Evolutionary conservation across 352 stramenopile species (phyloP), one percentile per base, ranked within the genome.

Genomic region (Phytophthora constricta): DNA sequence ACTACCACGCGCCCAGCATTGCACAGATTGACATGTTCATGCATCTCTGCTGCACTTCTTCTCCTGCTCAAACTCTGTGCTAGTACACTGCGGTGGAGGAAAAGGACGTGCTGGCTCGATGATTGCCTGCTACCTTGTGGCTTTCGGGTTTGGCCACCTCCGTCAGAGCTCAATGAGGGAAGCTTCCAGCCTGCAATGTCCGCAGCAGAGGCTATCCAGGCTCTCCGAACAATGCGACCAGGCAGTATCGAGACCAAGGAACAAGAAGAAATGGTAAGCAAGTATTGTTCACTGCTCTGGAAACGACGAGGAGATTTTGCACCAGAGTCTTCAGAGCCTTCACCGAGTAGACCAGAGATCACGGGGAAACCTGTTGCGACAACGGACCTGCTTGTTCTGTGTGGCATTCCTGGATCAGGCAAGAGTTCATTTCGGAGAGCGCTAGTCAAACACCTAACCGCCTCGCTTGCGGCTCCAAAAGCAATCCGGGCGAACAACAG

Each of bases 21-120:
- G 69, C 81, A 20, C 83, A 90, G 56, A 86, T 90, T 48, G 74
- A 89, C 39, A 37, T 86, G 25, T 90, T 91, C 65, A 85, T 90
- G 58, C 33, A 22, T 1, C 42, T 83, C 9, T 87, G 76, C 39
- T 75, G 71, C 53, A 46, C 27, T 4, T 28, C 53, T 0, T 62
- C 52, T 5, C 13, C 48, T 2, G 13, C 41, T 22, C 5, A 47
- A 28, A 16, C 47, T 5, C 77, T 27, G 74, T 91, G 9, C 69
- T 91, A 16, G 80, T 90, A 5, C 83, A 91, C 42, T 91, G 83
- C 52, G 80, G 80, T 25, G 83, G 83, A 25, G 83, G 83, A 48
- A 91, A 90, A 62, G 83, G 83, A 1, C 77, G 83, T 2, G 79
- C 80, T 8, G 80, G 83, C 22, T 80, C 79, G n/a, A 84, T 91